A percentile compares a stretch with the other conserved stretches of the same genome.
These are phyloP conservation scores for Botrytis tulipae DNA, from an alignment of 2,329 filamentous ascomycete genomes.

Conservation along the genomic window DNA sequence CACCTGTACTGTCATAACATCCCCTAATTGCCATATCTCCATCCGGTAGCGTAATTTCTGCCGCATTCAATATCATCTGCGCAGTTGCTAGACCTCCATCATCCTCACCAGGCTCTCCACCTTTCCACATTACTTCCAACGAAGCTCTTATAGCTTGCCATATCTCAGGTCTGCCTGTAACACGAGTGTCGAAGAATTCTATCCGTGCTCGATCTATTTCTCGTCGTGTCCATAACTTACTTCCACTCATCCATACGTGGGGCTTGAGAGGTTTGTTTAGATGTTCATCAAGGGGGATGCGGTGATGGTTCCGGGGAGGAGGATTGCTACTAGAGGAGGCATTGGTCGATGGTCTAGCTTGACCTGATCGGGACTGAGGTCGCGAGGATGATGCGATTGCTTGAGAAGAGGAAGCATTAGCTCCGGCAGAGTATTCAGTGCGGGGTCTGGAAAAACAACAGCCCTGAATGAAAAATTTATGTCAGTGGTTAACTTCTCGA, in stretches of 20 bases:
- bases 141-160: constrained; percentile 75
- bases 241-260: constrained; percentile 64
- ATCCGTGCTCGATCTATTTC: constrained; percentile 68
- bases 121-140: constrained; percentile 62
- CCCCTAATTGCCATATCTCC: constrained; percentile 66
- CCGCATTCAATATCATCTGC: constrained; percentile 77
- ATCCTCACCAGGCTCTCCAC: constrained; percentile 41
- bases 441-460: constrained; percentile 58
- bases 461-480: constrained; percentile 46
- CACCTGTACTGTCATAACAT: constrained; percentile 68
- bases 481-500: not conserved
- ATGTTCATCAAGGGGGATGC: constrained; percentile 56
- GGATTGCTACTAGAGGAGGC: constrained; percentile 22
- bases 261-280: constrained; percentile 67
- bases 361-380: constrained; percentile 26
- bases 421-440: constrained; percentile 49
- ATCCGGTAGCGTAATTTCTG: constrained; percentile 71
- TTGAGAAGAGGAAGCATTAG: constrained; percentile 47
- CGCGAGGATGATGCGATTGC: constrained; percentile 45
- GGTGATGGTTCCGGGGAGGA: constrained; percentile 17
- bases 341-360: constrained; percentile 33
- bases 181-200: constrained; percentile 89
- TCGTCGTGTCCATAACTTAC: constrained; percentile 66
- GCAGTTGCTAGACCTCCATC: constrained; percentile 58
- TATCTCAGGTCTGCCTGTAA: constrained; percentile 72